These are phyloP conservation scores for Oleoguttula mirabilis DNA, from an alignment of 495 filamentous ascomycete genomes.

Conservation along the genomic window DNA sequence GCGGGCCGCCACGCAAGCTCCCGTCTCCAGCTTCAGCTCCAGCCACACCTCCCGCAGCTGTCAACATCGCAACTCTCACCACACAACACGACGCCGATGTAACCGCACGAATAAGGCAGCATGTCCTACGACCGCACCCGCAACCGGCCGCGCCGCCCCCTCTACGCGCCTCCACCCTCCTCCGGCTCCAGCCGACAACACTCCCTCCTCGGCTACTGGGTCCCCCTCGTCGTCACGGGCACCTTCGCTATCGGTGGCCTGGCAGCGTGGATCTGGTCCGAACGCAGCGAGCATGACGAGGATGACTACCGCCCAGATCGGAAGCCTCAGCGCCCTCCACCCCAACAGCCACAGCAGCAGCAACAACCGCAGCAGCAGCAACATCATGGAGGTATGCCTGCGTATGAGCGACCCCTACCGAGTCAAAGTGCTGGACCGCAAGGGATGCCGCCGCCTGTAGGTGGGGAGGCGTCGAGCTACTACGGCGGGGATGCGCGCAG, in stretches of 20 bases:
- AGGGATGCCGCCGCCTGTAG: conserved; percentile 6
- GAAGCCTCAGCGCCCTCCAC: conserved; percentile 7
- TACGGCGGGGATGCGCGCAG: not conserved
- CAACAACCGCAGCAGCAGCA: not conserved
- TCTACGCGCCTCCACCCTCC: conserved; percentile 31
- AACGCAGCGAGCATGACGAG: conserved; percentile 61
- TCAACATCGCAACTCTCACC: too few species aligned
- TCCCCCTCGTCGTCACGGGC: conserved; percentile 70
- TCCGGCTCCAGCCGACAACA: conserved; percentile 32
- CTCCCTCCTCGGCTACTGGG: conserved; percentile 67
- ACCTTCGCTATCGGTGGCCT: conserved; percentile 73
- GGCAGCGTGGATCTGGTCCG: conserved; percentile 87
- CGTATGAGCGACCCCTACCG: conserved; percentile 11
- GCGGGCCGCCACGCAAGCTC: too few species aligned
- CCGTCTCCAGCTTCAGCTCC: too few species aligned
- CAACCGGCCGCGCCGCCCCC: conserved; percentile 35
- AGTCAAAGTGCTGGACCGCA: conserved; percentile 13
- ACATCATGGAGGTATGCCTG: not conserved
- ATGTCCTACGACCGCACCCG: conserved; percentile 71
- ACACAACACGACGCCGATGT: too few species aligned
- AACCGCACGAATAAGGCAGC: conserved; percentile 31
- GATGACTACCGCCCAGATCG: conserved; percentile 28
- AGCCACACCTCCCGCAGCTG: too few species aligned
- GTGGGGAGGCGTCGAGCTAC: conserved; percentile 18
- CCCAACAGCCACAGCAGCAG: conserved; percentile 6